phyloP scores from a whole-genome alignment of 1,284 basidiomycete species.

The Volvariella volvacea region DNA sequence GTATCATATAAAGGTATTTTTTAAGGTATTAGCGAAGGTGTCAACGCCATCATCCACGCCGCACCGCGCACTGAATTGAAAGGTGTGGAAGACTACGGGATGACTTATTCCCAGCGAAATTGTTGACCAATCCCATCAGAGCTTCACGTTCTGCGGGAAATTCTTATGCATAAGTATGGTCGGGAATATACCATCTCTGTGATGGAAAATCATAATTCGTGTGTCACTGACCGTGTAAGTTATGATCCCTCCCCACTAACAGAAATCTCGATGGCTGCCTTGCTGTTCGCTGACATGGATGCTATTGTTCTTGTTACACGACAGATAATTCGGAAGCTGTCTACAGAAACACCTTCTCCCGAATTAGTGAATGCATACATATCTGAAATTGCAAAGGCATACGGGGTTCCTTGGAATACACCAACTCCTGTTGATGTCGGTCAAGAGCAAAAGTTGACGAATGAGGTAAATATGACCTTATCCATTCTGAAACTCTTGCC shows the following conservation, averaged over 20 bases:
- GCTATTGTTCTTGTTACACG: slow-evolving; percentile 8
- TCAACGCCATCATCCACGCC: slow-evolving; percentile 77
- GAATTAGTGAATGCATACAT: slow-evolving; percentile 86
- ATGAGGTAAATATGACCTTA: slow-evolving; percentile 10
- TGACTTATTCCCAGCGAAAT: slow-evolving; percentile 1
- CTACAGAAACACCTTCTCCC: slow-evolving; percentile 59
- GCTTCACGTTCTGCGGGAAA: slow-evolving; percentile 84
- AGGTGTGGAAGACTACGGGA: slow-evolving; percentile 37
- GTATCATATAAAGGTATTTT: background rate
- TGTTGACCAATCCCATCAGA: slow-evolving; percentile 39
- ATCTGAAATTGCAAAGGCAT: slow-evolving; percentile 82
- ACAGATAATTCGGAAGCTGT: slow-evolving; percentile 70
- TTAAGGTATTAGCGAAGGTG: slow-evolving; percentile 29
- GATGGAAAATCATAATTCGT: slow-evolving; percentile 78
- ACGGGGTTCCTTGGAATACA: slow-evolving; percentile 68
- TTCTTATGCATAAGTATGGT: slow-evolving; percentile 92
- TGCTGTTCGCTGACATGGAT: slow-evolving; percentile 2
- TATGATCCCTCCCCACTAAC: slow-evolving; percentile 7
- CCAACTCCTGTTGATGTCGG: slow-evolving; percentile 15
- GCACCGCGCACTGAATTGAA: slow-evolving; percentile 88
- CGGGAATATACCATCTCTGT: slow-evolving; percentile 75
- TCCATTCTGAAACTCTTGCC: background rate
- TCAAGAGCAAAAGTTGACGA: slow-evolving; percentile 20
- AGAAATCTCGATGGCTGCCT: background rate
- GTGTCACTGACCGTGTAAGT: slow-evolving; percentile 75